phyloP scores from a whole-genome alignment of 208 protist species.

The Acanthamoeba lugdunensis region DNA sequence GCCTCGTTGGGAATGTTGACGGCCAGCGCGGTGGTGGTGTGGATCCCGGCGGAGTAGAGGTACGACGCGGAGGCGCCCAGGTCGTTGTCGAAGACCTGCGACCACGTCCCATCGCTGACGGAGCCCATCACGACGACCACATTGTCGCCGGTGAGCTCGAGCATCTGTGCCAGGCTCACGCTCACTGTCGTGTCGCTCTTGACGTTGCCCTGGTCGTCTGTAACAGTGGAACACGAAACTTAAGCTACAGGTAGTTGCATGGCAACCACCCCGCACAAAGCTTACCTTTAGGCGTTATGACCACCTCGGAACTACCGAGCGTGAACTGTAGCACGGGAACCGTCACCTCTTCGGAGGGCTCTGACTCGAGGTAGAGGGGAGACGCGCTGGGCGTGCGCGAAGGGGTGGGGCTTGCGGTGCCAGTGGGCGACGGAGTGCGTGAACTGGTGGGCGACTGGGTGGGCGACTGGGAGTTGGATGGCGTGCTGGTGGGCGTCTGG shows the following conservation, averaged over 20 bases:
- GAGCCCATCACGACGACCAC: neutral
- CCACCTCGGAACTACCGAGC: neutral
- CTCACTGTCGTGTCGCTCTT: neutral
- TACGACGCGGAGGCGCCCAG: neutral
- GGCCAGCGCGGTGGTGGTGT: neutral
- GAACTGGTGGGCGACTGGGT: neutral
- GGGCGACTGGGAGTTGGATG: neutral
- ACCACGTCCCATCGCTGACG: neutral
- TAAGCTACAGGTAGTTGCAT: neutral
- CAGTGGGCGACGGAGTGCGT: neutral
- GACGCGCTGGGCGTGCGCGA: neutral
- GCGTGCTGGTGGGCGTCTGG: neutral
- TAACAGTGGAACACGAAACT: neutral
- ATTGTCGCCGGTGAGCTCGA: neutral
- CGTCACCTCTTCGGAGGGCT: neutral
- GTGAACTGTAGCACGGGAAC: neutral
- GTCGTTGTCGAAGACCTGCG: neutral
- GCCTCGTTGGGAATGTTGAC: neutral
- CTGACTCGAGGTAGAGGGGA: neutral
- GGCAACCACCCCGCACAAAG: neutral
- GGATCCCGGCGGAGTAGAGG: neutral
- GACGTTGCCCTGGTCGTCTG: neutral
- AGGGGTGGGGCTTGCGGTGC: neutral
- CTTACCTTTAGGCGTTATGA: neutral
- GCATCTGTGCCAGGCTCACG: neutral